Conservation (phyloP, 257 asterid species). For the Solanum appendiculatum region DNA sequence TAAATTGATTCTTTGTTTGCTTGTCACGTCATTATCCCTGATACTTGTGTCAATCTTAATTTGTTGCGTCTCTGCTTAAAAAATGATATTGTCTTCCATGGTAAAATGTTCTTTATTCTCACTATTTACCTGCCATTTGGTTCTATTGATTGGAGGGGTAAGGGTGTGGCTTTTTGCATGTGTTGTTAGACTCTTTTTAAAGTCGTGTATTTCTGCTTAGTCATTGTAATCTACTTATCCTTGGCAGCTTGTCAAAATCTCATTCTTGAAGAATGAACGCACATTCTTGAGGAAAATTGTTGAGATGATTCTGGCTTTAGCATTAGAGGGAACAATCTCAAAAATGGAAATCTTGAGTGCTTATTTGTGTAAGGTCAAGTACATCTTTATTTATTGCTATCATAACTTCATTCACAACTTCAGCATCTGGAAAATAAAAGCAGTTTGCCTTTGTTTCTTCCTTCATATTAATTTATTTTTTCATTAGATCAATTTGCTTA, state of each 20-base stretch:
- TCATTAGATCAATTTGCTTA: neutral
- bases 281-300: slow-evolving; percentile 18
- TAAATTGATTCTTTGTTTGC: neutral
- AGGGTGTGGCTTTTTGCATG: neutral
- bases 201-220: neutral
- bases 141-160: neutral
- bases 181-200: neutral
- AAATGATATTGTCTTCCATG: neutral
- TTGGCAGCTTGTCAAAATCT: slow-evolving; percentile 20
- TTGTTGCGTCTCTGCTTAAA: neutral
- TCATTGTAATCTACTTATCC: neutral
- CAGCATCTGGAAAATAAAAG: neutral
- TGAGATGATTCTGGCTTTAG: slow-evolving; percentile 21
- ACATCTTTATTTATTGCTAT: neutral
- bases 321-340: slow-evolving; percentile 17
- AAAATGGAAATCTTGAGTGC: slow-evolving; percentile 20
- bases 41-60: neutral
- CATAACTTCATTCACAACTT: neutral
- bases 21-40: neutral
- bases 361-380: slow-evolving; percentile 23
- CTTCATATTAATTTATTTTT: neutral
- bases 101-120: neutral
- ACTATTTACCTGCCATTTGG: neutral
- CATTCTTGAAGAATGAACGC: slow-evolving; percentile 22
- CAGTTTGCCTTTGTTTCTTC: neutral